Evolutionary conservation across 139 green algal genomes (phyloP), one percentile per base, ranked within the genome.

Genomic region (Dunaliella sp.): DNA sequence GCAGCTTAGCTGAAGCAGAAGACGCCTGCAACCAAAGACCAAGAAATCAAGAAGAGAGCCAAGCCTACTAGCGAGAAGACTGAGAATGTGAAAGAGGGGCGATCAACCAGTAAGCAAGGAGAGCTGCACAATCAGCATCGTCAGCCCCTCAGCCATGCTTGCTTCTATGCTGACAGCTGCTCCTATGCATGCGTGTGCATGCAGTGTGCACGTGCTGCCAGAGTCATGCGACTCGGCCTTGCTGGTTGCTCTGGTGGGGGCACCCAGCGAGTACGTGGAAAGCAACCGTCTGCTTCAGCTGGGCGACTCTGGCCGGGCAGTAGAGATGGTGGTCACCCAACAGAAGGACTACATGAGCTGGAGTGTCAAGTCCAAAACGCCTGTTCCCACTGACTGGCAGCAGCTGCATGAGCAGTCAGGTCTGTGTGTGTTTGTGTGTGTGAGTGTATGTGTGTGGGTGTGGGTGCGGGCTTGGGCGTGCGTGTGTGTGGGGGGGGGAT

Each of bases 181-280:
- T n/a, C n/a, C n/a, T n/a, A n/a, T n/a, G n/a, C n/a, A n/a, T n/a
- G n/a, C n/a, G n/a, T n/a, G n/a, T n/a, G 3, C n/a, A 12, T 85
- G 72, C 89, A 92, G 89, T 84, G 86, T 92, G 80, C 87, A 87
- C 32, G 86, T 92, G 1, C 65, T 92, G 35, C 90, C 85, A 0
- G 73, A 82, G n/a, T 87, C 87, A 2, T 83, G 90, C 36, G 81
- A 88, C 65, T 77, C 79, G 25, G 88, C 87, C 34, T 58, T 92
- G 59, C 76, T 90, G 1, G 86, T 92, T 36, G 88, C 83, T 1
- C 59, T 87, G 3, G 86, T 91, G 1, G 89, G 89, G 33, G 85
- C 90, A 35, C 80, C 86, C 0, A 86, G 87, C 72, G 77, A 82
- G 0, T 78, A 77, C 65, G 82, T 88, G 32, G 87, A 89, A 35